A percentile compares a stretch with the other conserved stretches of the same genome.
Evolutionary conservation across 2,329 filamentous ascomycete genomes (phyloP).

Genomic region (Xylariaceae sp.): DNA sequence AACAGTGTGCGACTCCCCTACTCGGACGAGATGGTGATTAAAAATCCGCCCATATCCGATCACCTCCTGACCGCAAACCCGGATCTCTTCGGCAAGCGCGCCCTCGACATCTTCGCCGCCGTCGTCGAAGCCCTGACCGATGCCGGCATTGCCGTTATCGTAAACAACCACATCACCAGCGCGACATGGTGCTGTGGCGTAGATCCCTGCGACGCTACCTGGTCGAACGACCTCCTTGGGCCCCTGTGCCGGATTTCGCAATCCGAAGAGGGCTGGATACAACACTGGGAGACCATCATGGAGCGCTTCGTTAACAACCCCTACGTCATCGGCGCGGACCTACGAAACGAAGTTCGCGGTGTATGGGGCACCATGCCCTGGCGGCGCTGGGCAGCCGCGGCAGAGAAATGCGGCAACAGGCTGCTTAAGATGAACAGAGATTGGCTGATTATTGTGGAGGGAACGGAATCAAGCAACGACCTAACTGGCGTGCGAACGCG

Average conservation of each 20-base stretch:
- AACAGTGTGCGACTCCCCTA: constrained; percentile 67
- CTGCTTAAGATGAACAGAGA: constrained; percentile 54
- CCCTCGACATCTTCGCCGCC: constrained; percentile 57
- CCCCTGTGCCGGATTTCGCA: constrained; percentile 56
- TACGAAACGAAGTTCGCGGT: constrained; percentile 64
- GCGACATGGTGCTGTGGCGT: constrained; percentile 65
- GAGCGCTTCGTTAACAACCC: constrained; percentile 51
- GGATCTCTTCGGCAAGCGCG: constrained; percentile 51
- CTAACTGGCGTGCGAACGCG: constrained; percentile 50
- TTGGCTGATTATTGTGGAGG: constrained; percentile 65
- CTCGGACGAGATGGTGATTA: constrained; percentile 60
- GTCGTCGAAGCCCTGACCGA: constrained; percentile 55
- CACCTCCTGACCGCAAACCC: constrained; percentile 52
- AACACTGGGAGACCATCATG: constrained; percentile 63
- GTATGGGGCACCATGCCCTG: constrained; percentile 66
- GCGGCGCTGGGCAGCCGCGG: constrained; percentile 58
- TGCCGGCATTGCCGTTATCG: constrained; percentile 57
- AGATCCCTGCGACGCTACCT: constrained; percentile 61
- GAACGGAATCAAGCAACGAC: constrained; percentile 63
- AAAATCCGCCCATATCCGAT: constrained; percentile 51
- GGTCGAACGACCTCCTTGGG: constrained; percentile 60
- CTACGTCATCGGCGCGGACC: constrained; percentile 59
- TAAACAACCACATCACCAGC: constrained; percentile 67
- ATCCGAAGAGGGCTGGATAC: constrained; percentile 61
- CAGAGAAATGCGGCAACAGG: constrained; percentile 57